phyloP scores from a whole-genome alignment of 2,329 filamentous ascomycete species.

The Xylariaceae sp. region DNA sequence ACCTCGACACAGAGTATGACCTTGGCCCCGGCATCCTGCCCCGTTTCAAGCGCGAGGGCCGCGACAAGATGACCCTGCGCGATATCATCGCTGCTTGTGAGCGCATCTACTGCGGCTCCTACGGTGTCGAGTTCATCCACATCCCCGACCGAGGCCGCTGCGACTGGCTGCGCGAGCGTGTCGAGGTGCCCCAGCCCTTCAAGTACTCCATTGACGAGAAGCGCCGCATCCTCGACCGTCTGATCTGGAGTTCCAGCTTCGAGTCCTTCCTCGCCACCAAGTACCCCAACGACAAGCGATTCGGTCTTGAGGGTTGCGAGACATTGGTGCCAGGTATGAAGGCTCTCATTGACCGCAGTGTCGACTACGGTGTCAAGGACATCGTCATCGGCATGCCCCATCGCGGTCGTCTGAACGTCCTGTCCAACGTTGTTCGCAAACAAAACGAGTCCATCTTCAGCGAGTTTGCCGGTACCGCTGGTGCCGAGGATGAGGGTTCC shows the following conservation, averaged over 20 bases:
- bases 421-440: slow-evolving; percentile 98
- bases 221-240: slow-evolving; percentile 90
- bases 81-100: slow-evolving; percentile 94
- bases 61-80: slow-evolving; percentile 93
- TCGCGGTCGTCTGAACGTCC: slow-evolving; percentile 94
- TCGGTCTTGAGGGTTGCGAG: slow-evolving; percentile 96
- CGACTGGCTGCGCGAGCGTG: slow-evolving; percentile 93
- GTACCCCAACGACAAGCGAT: slow-evolving; percentile 99
- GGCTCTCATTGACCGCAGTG: slow-evolving; percentile 94
- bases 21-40: slow-evolving; percentile 94
- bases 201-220: slow-evolving; percentile 99
- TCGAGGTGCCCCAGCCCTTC: slow-evolving; percentile 92
- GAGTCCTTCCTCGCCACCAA: slow-evolving; percentile 94
- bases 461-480: slow-evolving; percentile 87
- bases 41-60: slow-evolving; percentile 82
- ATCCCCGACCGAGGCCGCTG: slow-evolving; percentile 97
- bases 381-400: slow-evolving; percentile 99
- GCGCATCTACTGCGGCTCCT: slow-evolving; percentile 94
- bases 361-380: slow-evolving; percentile 98
- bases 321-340: slow-evolving; percentile 98
- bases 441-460: slow-evolving; percentile 99
- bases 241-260: slow-evolving; percentile 99
- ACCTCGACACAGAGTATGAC: slow-evolving; percentile 86
- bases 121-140: slow-evolving; percentile 97
- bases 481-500: slow-evolving; percentile 90